Evolutionary conservation across 768 basidiomycete species (phyloP).

Genomic region (Lactarius deliciosus): DNA sequence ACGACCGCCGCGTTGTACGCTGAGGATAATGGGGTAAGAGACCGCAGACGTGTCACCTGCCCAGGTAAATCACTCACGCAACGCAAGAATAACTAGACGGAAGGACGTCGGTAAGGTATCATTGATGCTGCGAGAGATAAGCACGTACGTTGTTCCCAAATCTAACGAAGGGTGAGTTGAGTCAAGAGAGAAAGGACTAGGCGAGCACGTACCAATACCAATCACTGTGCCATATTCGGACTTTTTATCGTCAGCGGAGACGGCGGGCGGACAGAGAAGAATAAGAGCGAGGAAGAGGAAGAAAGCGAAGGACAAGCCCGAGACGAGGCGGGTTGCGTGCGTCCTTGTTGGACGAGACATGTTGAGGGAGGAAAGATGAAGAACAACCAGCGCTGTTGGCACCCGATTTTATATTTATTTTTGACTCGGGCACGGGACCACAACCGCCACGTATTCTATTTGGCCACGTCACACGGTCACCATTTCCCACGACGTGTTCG

Average conservation of each 20-base stretch:
- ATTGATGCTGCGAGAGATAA: not conserved
- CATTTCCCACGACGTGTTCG: conserved; percentile 8
- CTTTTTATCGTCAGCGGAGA: conserved; percentile 61
- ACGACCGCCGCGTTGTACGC: conserved; percentile 45
- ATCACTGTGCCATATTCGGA: conserved; percentile 90
- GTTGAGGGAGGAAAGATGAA: not conserved
- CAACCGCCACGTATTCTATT: conserved; percentile 12
- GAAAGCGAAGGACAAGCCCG: conserved; percentile 33
- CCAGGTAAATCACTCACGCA: conserved; percentile 53
- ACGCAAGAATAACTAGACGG: conserved; percentile 86
- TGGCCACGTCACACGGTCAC: conserved; percentile 19
- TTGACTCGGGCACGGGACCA: not conserved
- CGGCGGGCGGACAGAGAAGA: conserved; percentile 64
- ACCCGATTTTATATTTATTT: not conserved
- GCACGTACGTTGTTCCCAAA: conserved; percentile 82
- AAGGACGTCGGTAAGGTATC: conserved; percentile 32
- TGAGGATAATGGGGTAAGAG: conserved; percentile 9
- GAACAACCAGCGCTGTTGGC: not conserved
- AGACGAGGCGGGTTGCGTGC: conserved; percentile 28
- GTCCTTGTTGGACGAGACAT: conserved; percentile 33
- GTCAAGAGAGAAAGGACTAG: conserved; percentile 5
- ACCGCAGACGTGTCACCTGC: conserved; percentile 40
- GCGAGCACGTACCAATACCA: conserved; percentile 70
- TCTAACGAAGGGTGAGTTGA: conserved; percentile 46
- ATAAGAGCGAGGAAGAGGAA: conserved; percentile 65